Evolutionary conservation across 2,329 filamentous ascomycete genomes (phyloP).

Genomic region (Gaeumannomyces sp.): DNA sequence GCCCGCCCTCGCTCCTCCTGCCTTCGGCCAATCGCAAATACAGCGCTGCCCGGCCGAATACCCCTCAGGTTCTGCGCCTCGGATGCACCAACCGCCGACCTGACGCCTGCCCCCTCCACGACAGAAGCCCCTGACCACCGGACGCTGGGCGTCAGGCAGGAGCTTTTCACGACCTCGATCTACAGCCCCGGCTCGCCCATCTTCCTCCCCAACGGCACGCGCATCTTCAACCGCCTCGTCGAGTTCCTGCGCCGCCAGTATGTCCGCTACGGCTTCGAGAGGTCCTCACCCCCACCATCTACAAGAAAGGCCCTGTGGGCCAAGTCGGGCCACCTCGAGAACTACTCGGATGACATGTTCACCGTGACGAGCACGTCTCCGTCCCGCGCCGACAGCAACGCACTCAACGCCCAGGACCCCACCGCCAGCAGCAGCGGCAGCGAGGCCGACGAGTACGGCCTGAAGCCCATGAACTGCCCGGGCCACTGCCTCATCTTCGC

Average conservation of each 20-base stretch:
- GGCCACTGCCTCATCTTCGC: slow-evolving; percentile 86
- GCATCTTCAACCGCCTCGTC: slow-evolving; percentile 77
- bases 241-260: slow-evolving; percentile 81
- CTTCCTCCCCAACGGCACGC: slow-evolving; percentile 74
- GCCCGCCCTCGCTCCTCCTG: neutral
- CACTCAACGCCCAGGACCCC: slow-evolving; percentile 12
- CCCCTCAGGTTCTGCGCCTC: slow-evolving; percentile 23
- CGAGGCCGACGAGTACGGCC: slow-evolving; percentile 67
- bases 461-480: slow-evolving; percentile 97
- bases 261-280: slow-evolving; percentile 80
- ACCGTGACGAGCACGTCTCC: slow-evolving; percentile 58
- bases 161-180: slow-evolving; percentile 70
- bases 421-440: slow-evolving; percentile 19
- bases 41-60: neutral
- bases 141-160: slow-evolving; percentile 56
- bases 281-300: slow-evolving; percentile 84
- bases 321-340: slow-evolving; percentile 79
- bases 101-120: slow-evolving; percentile 17
- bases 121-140: slow-evolving; percentile 47
- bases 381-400: slow-evolving; percentile 27
- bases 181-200: slow-evolving; percentile 84
- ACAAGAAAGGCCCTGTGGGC: slow-evolving; percentile 85
- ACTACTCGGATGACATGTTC: slow-evolving; percentile 91
- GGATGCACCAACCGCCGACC: slow-evolving; percentile 15
- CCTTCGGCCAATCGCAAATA: neutral